Percentiles rank a stretch among this genome's conserved stretches.
Evolutionary conservation across 768 basidiomycete species (phyloP).

Genomic region (Wakefieldia striispora): DNA sequence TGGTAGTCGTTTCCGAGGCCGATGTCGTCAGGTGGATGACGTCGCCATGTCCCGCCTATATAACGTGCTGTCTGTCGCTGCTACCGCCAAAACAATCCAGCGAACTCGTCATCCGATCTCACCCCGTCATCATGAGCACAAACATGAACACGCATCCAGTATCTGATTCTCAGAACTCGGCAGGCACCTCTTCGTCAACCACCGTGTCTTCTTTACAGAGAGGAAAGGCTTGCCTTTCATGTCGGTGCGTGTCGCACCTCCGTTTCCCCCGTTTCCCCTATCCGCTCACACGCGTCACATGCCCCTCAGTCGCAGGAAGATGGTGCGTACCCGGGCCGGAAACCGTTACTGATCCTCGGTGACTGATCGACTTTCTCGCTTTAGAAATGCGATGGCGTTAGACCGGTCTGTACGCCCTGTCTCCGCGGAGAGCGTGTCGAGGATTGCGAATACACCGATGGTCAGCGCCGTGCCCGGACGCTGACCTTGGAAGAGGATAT

Average conservation of each 20-base stretch:
- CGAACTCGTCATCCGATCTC: background rate
- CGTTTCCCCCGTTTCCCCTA: background rate
- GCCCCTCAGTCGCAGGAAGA: slow-evolving; percentile 44
- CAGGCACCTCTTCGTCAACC: background rate
- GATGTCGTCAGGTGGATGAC: background rate
- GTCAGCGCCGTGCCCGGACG: slow-evolving; percentile 56
- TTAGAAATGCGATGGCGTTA: slow-evolving; percentile 66
- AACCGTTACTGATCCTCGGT: too few relatives aligned
- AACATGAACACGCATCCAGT: slow-evolving; percentile 2
- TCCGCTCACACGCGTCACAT: background rate
- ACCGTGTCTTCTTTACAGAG: slow-evolving; percentile 35
- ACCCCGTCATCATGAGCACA: background rate
- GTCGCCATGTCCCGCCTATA: slow-evolving; percentile 11
- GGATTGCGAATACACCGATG: slow-evolving; percentile 72
- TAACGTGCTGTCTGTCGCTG: background rate
- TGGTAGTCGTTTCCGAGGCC: background rate
- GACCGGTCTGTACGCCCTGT: slow-evolving; percentile 67
- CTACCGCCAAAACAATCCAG: background rate
- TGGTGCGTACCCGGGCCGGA: slow-evolving; percentile 30
- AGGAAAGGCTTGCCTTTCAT: slow-evolving; percentile 52
- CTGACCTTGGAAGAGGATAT: slow-evolving; percentile 61
- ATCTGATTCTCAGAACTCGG: slow-evolving; percentile 4
- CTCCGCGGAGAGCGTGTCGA: slow-evolving; percentile 55
- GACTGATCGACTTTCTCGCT: background rate
- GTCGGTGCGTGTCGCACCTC: slow-evolving; percentile 38